phyloP scores from a whole-genome alignment of 352 stramenopile species.

The Elongisporangium undulatum region DNA sequence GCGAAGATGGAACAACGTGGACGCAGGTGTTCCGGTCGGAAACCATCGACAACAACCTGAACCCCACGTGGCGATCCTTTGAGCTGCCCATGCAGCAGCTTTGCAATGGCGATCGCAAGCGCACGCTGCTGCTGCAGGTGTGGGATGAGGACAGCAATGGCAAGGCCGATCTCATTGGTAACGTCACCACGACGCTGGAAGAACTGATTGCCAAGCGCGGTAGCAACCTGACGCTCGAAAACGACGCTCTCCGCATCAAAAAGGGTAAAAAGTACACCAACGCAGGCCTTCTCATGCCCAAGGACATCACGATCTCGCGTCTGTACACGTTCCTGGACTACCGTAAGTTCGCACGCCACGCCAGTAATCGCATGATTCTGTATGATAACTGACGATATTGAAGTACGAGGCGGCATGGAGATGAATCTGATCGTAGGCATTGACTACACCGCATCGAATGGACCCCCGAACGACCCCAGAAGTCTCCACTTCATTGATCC shows the following conservation, averaged over 20 bases:
- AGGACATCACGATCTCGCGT: conserved; percentile 35
- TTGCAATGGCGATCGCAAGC: conserved; percentile 73
- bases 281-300: conserved; percentile 34
- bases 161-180: conserved; percentile 66
- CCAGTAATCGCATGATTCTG: neutral
- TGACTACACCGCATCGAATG: conserved; percentile 77
- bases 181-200: conserved; percentile 47
- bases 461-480: conserved; percentile 34
- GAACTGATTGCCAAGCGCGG: conserved; percentile 53
- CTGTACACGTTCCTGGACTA: conserved; percentile 59
- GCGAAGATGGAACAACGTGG: conserved; percentile 48
- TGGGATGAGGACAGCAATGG: conserved; percentile 76
- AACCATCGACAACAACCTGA: conserved; percentile 69
- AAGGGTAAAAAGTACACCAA: conserved; percentile 76
- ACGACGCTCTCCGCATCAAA: conserved; percentile 49
- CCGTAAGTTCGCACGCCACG: conserved; percentile 34
- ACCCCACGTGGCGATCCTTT: conserved; percentile 56
- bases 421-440: conserved; percentile 78
- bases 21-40: conserved; percentile 62
- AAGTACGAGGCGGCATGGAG: conserved; percentile 80
- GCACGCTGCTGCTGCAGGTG: conserved; percentile 68
- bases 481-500: conserved; percentile 68
- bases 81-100: conserved; percentile 61
- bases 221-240: conserved; percentile 50
- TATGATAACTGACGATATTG: neutral